These are phyloP conservation scores for Nakazawaea populi DNA, from an alignment of 805 yeast species.

Conservation along the genomic window DNA sequence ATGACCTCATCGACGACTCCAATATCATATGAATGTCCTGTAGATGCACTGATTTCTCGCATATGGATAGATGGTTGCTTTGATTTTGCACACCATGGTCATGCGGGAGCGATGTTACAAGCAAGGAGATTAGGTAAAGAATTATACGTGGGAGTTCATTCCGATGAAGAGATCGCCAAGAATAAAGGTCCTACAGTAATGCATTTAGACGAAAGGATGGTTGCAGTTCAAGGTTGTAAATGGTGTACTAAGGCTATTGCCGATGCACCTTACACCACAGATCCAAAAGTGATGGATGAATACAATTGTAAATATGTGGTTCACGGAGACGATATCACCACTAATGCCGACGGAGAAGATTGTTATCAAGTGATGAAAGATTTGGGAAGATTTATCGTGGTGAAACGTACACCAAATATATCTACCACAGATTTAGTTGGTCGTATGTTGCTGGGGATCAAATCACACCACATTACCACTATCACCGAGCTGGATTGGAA, in stretches of 20 bases:
- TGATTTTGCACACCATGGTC: conserved; percentile 97
- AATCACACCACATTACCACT: conserved; percentile 46
- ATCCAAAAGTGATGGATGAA: conserved; percentile 68
- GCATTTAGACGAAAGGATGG: conserved; percentile 70
- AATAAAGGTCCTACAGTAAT: conserved; percentile 96
- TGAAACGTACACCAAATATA: conserved; percentile 88
- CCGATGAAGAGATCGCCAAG: conserved; percentile 74
- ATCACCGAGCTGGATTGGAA: conserved; percentile 22
- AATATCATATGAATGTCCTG: conserved; percentile 2
- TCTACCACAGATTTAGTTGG: conserved; percentile 94
- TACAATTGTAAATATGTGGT: conserved; percentile 86
- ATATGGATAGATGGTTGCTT: conserved; percentile 99
- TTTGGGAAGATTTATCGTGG: conserved; percentile 81
- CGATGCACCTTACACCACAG: conserved; percentile 91
- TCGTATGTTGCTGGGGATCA: conserved; percentile 64
- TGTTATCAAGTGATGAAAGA: conserved; percentile 83
- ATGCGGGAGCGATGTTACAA: conserved; percentile 94
- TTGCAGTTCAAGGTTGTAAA: conserved; percentile 85
- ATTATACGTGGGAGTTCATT: conserved; percentile 83
- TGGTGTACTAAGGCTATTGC: conserved; percentile 76
- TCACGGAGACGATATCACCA: conserved; percentile 96
- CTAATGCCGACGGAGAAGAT: conserved; percentile 93
- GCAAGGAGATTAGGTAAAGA: conserved; percentile 79
- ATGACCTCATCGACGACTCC: neutral
- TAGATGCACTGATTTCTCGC: conserved; percentile 26